These are phyloP conservation scores for Allomyces macrogynus DNA, from an alignment of 192 early-diverging fungal genomes.

Conservation along the genomic window DNA sequence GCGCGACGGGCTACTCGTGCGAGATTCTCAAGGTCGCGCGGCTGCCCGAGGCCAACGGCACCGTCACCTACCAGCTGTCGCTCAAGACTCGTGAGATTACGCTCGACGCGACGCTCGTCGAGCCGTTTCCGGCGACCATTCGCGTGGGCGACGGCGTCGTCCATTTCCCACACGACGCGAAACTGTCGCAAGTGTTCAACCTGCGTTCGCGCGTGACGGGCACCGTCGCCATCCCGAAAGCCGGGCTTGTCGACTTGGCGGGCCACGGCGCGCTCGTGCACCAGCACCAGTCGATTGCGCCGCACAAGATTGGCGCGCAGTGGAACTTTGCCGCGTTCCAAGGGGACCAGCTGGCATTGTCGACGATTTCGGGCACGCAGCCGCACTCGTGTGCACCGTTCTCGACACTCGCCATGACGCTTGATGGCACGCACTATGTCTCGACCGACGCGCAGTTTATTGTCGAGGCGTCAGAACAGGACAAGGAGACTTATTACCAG, in stretches of 20 bases:
- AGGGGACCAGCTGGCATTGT: not conserved
- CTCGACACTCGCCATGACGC: not conserved
- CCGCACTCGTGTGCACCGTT: not conserved
- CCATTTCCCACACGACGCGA: not conserved
- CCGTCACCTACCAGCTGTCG: not conserved
- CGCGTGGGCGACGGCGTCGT: not conserved
- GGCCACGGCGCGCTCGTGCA: not conserved
- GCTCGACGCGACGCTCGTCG: not conserved
- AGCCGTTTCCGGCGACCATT: not conserved
- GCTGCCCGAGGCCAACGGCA: too few relatives aligned
- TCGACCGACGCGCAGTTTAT: not conserved
- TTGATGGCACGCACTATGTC: not conserved
- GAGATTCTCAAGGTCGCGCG: too few relatives aligned
- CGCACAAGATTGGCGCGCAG: conserved; percentile 1
- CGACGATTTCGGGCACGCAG: not conserved
- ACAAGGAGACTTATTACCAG: not conserved
- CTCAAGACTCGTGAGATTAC: not conserved
- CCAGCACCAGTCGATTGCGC: not conserved
- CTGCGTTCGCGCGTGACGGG: not conserved
- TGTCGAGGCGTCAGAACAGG: not conserved
- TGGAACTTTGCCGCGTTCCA: not conserved
- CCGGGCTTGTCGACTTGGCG: not conserved
- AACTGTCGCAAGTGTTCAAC: not conserved
- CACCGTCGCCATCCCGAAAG: not conserved
- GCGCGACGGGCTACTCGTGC: not conserved